Evolutionary conservation across 148 eudicot genomes (phyloP), one percentile per base, ranked within the genome.

Genomic region (Euryodendron excelsum): DNA sequence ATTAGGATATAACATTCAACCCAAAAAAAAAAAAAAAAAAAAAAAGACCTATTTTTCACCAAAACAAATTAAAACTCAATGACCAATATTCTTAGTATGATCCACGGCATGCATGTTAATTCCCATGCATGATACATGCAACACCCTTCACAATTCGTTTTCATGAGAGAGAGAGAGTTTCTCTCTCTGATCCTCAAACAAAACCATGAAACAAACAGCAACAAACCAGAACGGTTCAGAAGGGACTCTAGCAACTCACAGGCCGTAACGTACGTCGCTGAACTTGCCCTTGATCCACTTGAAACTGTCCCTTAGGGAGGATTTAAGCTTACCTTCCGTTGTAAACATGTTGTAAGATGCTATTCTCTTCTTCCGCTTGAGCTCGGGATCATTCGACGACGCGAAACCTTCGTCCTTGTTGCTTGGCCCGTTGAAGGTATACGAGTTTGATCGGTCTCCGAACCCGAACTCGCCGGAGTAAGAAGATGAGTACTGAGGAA

Each of bases 251-350:
- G n/a, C n/a, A 71, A 48, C 74, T 73, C 76, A 73, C 28, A 73
- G 45, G 11, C 69, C 60, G 23, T 70, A 78, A 60, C 74, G 75
- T 0, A 33, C 39, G 60, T 36, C 80, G 50, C 56, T 77, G 69
- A 92, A 59, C 84, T 90, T 92, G 80, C 62, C 83, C 87, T 90
- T 90, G 82, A 90, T 86, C 96, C 93, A 90, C 81, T 86, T 90
- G 82, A 92, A 84, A 77, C 93, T 87, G 48, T 65, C 89, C 64
- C 87, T 87, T n/a, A 92, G 77, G 7, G 87, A 78, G 2, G 89
- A 86, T 77, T 88, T 90, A 12, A 92, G 78, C 79, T 86, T 92
- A 41, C 91, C 89, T 87, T 92, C 96, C 0, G 84, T 84, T 1
- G 84, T 72, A 48, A 90, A 87, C 93, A 84, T 92, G 77, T 92